phyloP scores from a whole-genome alignment of 768 basidiomycete genomes.

The Wakefieldia striispora region DNA sequence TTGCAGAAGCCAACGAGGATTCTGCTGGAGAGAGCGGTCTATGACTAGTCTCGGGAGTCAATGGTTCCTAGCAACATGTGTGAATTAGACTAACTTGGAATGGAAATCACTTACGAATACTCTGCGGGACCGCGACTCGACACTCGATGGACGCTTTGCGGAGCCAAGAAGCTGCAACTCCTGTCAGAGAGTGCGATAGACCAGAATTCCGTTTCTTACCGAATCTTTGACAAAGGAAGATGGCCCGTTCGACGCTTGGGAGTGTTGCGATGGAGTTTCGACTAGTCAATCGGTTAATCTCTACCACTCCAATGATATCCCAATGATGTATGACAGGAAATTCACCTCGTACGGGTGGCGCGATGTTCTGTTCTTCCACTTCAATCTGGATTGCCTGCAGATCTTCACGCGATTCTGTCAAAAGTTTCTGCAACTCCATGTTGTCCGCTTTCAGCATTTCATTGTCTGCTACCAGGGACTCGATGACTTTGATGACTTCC shows the following conservation, averaged over 20 bases:
- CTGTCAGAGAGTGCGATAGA: conserved; percentile 27
- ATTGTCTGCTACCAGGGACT: conserved; percentile 84
- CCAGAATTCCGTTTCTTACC: conserved; percentile 35
- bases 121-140: conserved; percentile 31
- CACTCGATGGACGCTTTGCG: conserved; percentile 34
- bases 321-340: background rate
- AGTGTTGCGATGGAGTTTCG: conserved; percentile 36
- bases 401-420: conserved; percentile 78
- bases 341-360: conserved; percentile 45
- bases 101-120: conserved; percentile 32
- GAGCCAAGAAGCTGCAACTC: conserved; percentile 22
- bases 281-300: conserved; percentile 23
- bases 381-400: conserved; percentile 67
- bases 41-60: conserved; percentile 44
- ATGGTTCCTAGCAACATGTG: conserved; percentile 35
- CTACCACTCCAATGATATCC: background rate
- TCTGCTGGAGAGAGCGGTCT: conserved; percentile 44
- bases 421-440: conserved; percentile 68
- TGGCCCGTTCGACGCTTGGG: conserved; percentile 43
- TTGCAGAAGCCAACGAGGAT: conserved; percentile 25
- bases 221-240: conserved; percentile 44
- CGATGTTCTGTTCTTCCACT: conserved; percentile 66
- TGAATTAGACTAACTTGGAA: conserved; percentile 8
- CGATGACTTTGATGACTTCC: conserved; percentile 68
- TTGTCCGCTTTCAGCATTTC: conserved; percentile 81